These are phyloP conservation scores for Bondarzewia mesenterica DNA, from an alignment of 1,284 basidiomycete species.

Conservation along the genomic window DNA sequence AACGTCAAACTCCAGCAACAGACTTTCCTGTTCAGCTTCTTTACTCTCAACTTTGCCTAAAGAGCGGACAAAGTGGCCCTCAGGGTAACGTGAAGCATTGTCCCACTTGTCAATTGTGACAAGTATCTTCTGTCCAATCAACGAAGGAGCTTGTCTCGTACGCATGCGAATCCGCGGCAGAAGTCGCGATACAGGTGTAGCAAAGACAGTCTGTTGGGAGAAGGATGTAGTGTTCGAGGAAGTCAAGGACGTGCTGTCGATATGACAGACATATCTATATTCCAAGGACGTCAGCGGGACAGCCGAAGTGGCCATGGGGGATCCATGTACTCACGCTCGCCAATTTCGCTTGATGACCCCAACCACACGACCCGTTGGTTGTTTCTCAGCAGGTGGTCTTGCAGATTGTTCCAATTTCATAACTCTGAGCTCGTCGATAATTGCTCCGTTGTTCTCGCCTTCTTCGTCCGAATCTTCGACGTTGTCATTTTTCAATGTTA, in stretches of 20 bases:
- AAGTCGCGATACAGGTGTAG: slow-evolving; percentile 86
- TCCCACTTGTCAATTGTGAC: slow-evolving; percentile 95
- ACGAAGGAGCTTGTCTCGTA: slow-evolving; percentile 86
- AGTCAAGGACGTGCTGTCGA: slow-evolving; percentile 84
- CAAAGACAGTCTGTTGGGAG: slow-evolving; percentile 90
- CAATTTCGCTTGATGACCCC: slow-evolving; percentile 94
- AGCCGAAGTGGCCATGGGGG: background rate
- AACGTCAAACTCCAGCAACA: slow-evolving; percentile 93
- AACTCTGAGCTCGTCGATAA: slow-evolving; percentile 41
- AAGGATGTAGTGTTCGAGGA: slow-evolving; percentile 75
- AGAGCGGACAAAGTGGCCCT: slow-evolving; percentile 94
- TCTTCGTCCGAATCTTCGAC: slow-evolving; percentile 72
- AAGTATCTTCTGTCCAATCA: slow-evolving; percentile 92
- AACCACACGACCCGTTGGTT: slow-evolving; percentile 89
- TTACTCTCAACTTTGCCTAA: slow-evolving; percentile 90
- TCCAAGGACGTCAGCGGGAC: background rate
- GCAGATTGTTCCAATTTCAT: slow-evolving; percentile 32
- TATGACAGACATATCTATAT: slow-evolving; percentile 86
- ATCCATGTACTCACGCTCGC: slow-evolving; percentile 59
- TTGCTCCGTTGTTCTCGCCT: slow-evolving; percentile 39
- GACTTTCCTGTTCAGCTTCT: slow-evolving; percentile 92
- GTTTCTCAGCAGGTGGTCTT: slow-evolving; percentile 43
- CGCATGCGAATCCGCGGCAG: slow-evolving; percentile 92
- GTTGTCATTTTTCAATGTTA: slow-evolving; percentile 84
- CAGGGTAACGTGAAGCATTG: slow-evolving; percentile 82